Evolutionary conservation across 495 filamentous ascomycete genomes (phyloP).

Genomic region (Jackrogersella multiformis): DNA sequence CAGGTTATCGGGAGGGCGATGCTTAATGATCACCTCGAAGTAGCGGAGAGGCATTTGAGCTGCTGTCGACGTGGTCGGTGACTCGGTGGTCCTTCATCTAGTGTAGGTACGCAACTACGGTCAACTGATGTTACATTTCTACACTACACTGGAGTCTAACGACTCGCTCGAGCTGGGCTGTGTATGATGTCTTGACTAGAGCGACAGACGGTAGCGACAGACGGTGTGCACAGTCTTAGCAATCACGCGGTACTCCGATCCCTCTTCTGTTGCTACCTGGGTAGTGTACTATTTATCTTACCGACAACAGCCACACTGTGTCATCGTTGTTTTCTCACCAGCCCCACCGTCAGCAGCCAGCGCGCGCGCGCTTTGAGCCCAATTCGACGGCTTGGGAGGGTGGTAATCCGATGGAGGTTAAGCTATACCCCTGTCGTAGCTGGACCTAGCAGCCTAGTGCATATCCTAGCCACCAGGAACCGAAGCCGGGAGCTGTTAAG

Average conservation of each 20-base stretch:
- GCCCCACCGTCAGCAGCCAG: conserved; percentile 21
- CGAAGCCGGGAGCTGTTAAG: conserved; percentile 26
- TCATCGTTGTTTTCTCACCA: not conserved
- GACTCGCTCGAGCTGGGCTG: conserved; percentile 13
- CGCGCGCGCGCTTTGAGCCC: conserved; percentile 28
- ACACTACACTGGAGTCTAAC: conserved; percentile 4
- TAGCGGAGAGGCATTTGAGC: conserved; percentile 1
- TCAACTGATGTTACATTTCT: conserved; percentile 6
- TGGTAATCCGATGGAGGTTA: conserved; percentile 37
- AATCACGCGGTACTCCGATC: conserved; percentile 18
- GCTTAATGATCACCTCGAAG: not conserved
- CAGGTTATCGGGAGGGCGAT: conserved; percentile 5
- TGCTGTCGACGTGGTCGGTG: conserved; percentile 17
- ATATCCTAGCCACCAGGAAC: conserved; percentile 33
- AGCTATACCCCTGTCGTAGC: conserved; percentile 24
- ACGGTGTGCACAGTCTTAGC: conserved; percentile 12
- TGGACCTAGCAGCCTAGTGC: conserved; percentile 13
- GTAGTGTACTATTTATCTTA: not conserved
- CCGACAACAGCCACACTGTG: conserved; percentile 20
- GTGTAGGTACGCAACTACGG: not conserved
- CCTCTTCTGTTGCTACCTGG: not conserved
- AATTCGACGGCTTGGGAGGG: conserved; percentile 40
- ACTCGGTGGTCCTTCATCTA: conserved; percentile 15
- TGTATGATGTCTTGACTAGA: conserved; percentile 15
- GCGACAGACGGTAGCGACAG: conserved; percentile 14